Evolutionary conservation across 2,329 filamentous ascomycete genomes (phyloP).

Genomic region (Penicillium sp.): DNA sequence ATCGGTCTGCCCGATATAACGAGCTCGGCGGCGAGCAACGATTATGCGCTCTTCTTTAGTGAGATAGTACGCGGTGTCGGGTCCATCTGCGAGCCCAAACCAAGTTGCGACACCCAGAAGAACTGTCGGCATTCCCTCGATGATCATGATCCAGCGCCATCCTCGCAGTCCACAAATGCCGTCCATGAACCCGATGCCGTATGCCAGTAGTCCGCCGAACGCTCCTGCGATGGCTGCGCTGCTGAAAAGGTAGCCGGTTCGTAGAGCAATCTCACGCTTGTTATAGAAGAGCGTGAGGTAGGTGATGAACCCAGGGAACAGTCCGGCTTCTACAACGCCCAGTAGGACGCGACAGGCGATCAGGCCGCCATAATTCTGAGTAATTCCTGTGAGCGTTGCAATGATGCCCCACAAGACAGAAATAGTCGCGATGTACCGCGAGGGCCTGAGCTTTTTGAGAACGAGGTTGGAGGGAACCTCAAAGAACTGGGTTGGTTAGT

Average conservation of each 20-base stretch:
- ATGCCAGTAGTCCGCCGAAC: slow-evolving; percentile 71
- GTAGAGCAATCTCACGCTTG: slow-evolving; percentile 69
- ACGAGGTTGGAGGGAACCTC: slow-evolving; percentile 68
- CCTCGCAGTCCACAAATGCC: slow-evolving; percentile 64
- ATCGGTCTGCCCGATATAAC: slow-evolving; percentile 52
- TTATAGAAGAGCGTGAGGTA: slow-evolving; percentile 78
- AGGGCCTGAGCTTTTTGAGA: slow-evolving; percentile 63
- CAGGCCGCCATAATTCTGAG: slow-evolving; percentile 64
- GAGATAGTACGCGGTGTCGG: slow-evolving; percentile 65
- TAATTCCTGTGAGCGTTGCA: slow-evolving; percentile 61
- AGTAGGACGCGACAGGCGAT: slow-evolving; percentile 70
- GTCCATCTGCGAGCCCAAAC: slow-evolving; percentile 65
- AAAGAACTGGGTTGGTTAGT: slow-evolving; percentile 44
- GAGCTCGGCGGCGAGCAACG: slow-evolving; percentile 51
- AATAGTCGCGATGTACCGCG: slow-evolving; percentile 57
- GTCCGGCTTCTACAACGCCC: slow-evolving; percentile 67
- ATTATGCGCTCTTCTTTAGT: slow-evolving; percentile 61
- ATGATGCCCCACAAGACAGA: slow-evolving; percentile 61
- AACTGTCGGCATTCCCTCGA: slow-evolving; percentile 60
- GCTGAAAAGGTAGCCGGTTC: slow-evolving; percentile 70
- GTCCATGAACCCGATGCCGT: slow-evolving; percentile 72
- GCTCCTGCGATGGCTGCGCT: slow-evolving; percentile 69
- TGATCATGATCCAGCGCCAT: slow-evolving; percentile 71
- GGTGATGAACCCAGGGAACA: slow-evolving; percentile 68
- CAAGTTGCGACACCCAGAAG: slow-evolving; percentile 58